Conservation (phyloP, 306 rosid species). For the Gynostemma pentaphyllum region DNA sequence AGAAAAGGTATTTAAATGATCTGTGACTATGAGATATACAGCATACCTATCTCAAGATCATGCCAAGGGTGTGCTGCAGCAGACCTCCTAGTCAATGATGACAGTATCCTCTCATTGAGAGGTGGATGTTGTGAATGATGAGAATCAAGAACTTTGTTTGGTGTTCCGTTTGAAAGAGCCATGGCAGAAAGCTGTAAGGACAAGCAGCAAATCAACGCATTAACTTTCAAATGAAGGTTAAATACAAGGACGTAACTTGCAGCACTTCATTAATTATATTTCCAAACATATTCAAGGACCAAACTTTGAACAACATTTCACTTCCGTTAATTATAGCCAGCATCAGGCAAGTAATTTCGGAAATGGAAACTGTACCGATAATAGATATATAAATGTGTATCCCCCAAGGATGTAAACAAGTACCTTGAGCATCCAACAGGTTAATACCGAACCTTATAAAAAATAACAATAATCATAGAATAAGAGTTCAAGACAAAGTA, state of each 20-base stretch:
- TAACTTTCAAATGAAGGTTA: not conserved
- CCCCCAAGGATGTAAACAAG: conserved; percentile 1
- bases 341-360: not conserved
- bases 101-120: conserved; percentile 89
- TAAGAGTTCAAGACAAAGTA: not conserved
- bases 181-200: conserved; percentile 33
- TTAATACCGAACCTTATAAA: not conserved
- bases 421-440: not conserved
- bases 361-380: not conserved
- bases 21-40: not conserved
- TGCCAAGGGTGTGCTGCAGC: conserved; percentile 99
- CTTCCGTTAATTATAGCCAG: not conserved
- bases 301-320: not conserved
- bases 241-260: not conserved
- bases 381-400: not conserved
- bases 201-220: not conserved
- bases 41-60: conserved; percentile 92
- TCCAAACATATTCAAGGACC: not conserved
- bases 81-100: conserved; percentile 87
- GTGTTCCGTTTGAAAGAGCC: conserved; percentile 31
- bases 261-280: not conserved
- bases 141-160: conserved; percentile 23
- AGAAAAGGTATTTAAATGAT: not conserved
- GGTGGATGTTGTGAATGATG: conserved; percentile 42
- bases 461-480: not conserved